These are phyloP conservation scores for Neurospora sp. DNA, from an alignment of 495 filamentous ascomycete species.

Conservation along the genomic window DNA sequence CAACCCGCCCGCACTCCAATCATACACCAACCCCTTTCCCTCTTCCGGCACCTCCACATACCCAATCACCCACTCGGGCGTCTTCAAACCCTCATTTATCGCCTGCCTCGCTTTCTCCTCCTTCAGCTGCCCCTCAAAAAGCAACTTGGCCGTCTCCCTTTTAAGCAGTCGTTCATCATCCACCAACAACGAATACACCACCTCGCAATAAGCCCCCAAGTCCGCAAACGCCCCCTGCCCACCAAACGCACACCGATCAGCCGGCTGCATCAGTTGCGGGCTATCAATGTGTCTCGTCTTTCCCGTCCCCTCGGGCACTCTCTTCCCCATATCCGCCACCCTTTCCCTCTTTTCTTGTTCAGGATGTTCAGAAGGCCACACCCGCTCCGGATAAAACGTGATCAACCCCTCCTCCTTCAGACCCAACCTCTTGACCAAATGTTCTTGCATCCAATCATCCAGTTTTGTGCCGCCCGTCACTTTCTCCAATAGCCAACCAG, in stretches of 20 bases:
- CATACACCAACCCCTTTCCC: conserved; percentile 8
- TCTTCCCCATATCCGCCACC: conserved; percentile 13
- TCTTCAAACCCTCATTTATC: conserved; percentile 9
- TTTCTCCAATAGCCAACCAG: conserved; percentile 20
- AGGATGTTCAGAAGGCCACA: background rate
- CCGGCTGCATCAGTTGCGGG: background rate
- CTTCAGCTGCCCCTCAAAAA: conserved; percentile 24
- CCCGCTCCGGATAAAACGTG: conserved; percentile 20
- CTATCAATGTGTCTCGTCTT: background rate
- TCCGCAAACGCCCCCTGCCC: conserved; percentile 22
- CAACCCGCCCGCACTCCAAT: conserved; percentile 24
- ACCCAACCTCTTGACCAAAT: conserved; percentile 18
- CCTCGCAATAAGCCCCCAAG: conserved; percentile 18
- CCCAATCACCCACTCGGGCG: conserved; percentile 17
- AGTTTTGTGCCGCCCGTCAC: conserved; percentile 17
- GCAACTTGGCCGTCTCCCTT: conserved; percentile 10
- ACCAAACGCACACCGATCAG: conserved; percentile 10
- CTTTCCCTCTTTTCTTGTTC: background rate
- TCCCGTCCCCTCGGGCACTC: background rate
- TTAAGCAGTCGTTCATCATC: conserved; percentile 24
- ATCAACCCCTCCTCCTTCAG: background rate
- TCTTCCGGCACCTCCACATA: conserved; percentile 10
- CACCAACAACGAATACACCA: conserved; percentile 16
- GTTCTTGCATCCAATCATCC: conserved; percentile 17
- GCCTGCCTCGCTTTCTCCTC: conserved; percentile 7